A percentile compares a stretch with the other conserved stretches of the same genome.
Evolutionary conservation across 1,284 basidiomycete genomes (phyloP).

Genomic region (Cutaneotrichosporon mucoides): DNA sequence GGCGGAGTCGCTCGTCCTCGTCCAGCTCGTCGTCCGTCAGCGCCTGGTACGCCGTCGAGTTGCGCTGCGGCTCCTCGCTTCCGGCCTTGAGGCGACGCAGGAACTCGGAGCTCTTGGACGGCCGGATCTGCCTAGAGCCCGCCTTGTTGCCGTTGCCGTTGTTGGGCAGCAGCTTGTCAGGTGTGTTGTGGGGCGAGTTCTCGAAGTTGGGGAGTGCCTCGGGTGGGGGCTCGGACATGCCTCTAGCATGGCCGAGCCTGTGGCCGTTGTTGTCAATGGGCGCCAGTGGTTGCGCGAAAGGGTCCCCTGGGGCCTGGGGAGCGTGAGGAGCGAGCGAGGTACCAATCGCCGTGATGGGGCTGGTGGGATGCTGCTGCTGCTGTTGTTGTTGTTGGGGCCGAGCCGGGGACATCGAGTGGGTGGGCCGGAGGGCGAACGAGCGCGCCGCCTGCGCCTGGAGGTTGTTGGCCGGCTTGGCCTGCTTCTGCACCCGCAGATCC

Average conservation of each 20-base stretch:
- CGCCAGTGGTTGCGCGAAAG: not conserved
- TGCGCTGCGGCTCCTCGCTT: not conserved
- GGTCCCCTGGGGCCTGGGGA: no score
- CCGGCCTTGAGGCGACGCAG: constrained; percentile 6
- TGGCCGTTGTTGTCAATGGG: not conserved
- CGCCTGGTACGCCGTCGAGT: not conserved
- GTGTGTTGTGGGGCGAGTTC: not conserved
- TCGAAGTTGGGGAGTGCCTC: not conserved
- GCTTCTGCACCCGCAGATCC: not conserved
- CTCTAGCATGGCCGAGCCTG: not conserved
- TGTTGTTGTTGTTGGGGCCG: no score
- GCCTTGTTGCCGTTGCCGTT: not conserved
- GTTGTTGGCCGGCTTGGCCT: not conserved
- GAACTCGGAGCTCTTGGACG: constrained; percentile 11
- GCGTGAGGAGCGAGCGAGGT: not conserved
- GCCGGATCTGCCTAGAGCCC: not conserved
- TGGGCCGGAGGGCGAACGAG: not conserved
- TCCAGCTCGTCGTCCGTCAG: constrained; percentile 5
- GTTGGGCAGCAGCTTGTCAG: constrained; percentile 1
- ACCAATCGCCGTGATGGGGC: not conserved
- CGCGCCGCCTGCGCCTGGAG: not conserved
- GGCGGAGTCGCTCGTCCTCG: constrained; percentile 8
- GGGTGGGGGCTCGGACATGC: not conserved
- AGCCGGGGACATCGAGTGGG: not conserved
- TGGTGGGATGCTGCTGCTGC: not conserved